Evolutionary conservation across 2,329 filamentous ascomycete species (phyloP), one percentile per base, ranked within the genome.

Genomic region (Hypoxylon rubiginosum): DNA sequence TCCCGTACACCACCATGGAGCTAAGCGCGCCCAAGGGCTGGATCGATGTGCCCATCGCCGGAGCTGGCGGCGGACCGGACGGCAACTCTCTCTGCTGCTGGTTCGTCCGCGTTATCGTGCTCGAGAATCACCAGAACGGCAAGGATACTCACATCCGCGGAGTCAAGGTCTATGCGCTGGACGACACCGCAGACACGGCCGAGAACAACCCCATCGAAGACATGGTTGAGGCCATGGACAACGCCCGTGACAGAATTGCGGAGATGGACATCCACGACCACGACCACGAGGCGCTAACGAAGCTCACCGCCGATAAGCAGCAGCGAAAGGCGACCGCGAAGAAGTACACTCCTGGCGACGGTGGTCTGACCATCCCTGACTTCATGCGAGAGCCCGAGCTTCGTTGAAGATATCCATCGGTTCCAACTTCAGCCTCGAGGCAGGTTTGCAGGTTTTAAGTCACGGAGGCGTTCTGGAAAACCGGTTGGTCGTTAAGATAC

Each of bases 81-180:
- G 91, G 86, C 43, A 91, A 90, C 73, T 92, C 94, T 0, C 86
- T 98, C 17, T 89, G 94, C 65, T 94, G 92, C 15, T 97, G 95
- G 81, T 88, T 98, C 30, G 85, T 99, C 28, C 94, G 98, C 79
- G 90, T 98, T 75, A 90, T 92, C 71, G 91, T 99, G 52, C 87
- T 95, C 55, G 96, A 98, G 81, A 99, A 99, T 76, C 96, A 99
- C 78, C 96, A 99, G 81, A 99, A 99, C 78, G 96, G 96, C 69
- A 99, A 99, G 79, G 96, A 99, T 78, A 99, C 96, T n/a, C 96
- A 99, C 83, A 86, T 99, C 24, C 87, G 96, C 15, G 95, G 94
- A 1, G 87, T 99, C 78, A 97, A 97, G 81, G 91, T 98, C 9
- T 99, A 88, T 71, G 87, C 87, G 1, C 80, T 87, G 28, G 85